A percentile compares a stretch with the other conserved stretches of the same genome.
Conservation (phyloP, 2,329 filamentous ascomycete species). For the Didymella pomorum region DNA sequence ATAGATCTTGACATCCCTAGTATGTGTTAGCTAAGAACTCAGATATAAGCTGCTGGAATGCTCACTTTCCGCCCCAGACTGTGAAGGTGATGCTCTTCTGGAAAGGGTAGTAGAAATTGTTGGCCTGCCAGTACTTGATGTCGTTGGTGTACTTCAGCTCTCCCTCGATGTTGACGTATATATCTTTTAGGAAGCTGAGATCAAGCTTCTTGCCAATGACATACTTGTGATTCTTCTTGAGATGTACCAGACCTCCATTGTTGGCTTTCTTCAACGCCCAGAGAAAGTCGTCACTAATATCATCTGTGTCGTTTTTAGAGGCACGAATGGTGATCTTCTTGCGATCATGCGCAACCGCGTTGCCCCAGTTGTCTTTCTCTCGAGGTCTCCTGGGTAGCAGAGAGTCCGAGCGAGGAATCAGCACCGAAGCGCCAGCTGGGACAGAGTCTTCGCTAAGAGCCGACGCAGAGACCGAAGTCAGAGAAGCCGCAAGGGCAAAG, state of each 20-base stretch:
- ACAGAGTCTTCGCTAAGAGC: slow-evolving; percentile 17
- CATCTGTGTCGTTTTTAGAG: slow-evolving; percentile 63
- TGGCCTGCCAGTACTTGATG: slow-evolving; percentile 59
- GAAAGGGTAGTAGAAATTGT: slow-evolving; percentile 61
- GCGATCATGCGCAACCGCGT: slow-evolving; percentile 47
- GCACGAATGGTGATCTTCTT: slow-evolving; percentile 61
- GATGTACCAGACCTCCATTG: slow-evolving; percentile 64
- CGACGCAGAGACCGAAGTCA: slow-evolving; percentile 26
- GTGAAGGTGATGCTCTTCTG: slow-evolving; percentile 68
- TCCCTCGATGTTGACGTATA: slow-evolving; percentile 67
- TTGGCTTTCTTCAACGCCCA: slow-evolving; percentile 65
- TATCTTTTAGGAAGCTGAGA: slow-evolving; percentile 64
- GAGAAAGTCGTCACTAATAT: slow-evolving; percentile 64
- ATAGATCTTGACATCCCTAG: slow-evolving; percentile 63
- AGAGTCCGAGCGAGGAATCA: slow-evolving; percentile 12
- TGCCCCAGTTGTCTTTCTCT: slow-evolving; percentile 43
- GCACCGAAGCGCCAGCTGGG: slow-evolving; percentile 30
- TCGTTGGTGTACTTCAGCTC: slow-evolving; percentile 60
- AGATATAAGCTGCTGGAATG: no score
- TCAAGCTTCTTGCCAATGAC: slow-evolving; percentile 68
- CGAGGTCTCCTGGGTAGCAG: slow-evolving; percentile 21
- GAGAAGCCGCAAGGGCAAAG: slow-evolving; percentile 24
- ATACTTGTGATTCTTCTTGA: slow-evolving; percentile 63
- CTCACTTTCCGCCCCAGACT: slow-evolving; percentile 66
- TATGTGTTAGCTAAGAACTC: slow-evolving; percentile 22